A percentile compares a stretch with the other conserved stretches of the same genome.
Conservation (phyloP, 139 green algal genomes). For the Tetradesmus obliquus region DNA sequence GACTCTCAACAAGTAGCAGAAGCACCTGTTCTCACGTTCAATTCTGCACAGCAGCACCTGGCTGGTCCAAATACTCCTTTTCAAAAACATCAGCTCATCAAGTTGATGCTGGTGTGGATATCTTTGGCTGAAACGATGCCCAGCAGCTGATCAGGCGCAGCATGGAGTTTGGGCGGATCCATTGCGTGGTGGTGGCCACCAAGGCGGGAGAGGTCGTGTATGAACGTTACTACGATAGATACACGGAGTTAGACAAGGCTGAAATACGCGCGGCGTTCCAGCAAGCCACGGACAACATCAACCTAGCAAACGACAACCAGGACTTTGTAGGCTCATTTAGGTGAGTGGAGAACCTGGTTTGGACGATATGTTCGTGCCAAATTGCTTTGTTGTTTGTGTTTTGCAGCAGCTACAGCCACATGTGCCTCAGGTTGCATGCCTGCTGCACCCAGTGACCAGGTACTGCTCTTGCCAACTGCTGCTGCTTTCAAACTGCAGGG, state of each 20-base stretch:
- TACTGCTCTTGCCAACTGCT: background rate
- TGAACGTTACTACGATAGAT: conserved; percentile 81
- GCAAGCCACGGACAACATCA: conserved; percentile 51
- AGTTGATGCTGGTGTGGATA: background rate
- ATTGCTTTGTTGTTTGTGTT: background rate
- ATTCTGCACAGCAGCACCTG: too few relatives aligned
- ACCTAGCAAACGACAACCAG: conserved; percentile 52
- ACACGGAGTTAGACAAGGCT: conserved; percentile 77
- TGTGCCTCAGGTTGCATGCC: background rate
- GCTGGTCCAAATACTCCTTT: too few relatives aligned
- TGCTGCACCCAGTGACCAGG: background rate
- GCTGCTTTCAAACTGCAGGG: conserved; percentile 35
- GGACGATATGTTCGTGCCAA: background rate
- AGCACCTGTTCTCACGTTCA: too few relatives aligned
- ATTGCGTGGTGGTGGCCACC: conserved; percentile 61
- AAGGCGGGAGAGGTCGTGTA: conserved; percentile 73
- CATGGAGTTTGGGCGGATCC: conserved; percentile 42
- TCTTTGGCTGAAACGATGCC: background rate
- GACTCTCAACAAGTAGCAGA: too few relatives aligned
- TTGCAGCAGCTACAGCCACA: background rate
- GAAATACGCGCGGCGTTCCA: conserved; percentile 75
- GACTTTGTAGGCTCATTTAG: conserved; percentile 72
- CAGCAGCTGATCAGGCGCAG: background rate
- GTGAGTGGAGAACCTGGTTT: conserved; percentile 47
- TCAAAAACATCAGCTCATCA: too few relatives aligned